Base-by-base conservation (phyloP, 108 stramenopile genomes). In the Seminavis robusta region DNA sequence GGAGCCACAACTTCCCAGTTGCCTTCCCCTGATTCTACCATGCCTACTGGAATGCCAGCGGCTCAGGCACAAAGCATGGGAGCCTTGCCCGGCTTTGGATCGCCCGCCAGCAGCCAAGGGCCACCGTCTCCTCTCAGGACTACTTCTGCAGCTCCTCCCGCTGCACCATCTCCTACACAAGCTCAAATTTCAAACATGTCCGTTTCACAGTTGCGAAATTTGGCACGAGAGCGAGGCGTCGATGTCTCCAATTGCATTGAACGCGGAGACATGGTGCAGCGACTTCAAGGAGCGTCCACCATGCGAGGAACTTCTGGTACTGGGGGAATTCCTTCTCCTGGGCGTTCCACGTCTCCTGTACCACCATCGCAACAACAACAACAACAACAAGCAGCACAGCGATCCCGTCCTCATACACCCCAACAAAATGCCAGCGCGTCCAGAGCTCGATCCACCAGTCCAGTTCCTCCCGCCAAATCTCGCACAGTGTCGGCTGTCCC, bases 341-440 rank as follows among this genome's bases (percentile, higher is more conserved):
- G 24, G 21, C 31, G 48, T 15, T 28, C 46, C 8, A 32, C 28
- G 10, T 30, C 50, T 2, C 38, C 44, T 30, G 26, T 15, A 7
- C 28, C 43, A 33, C 27, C 29, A 3, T 8, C 34, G 23, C 52
- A 53, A 37, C 37, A 62, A 19, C 67, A 69, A 33, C 30, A 58
- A 25, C 26, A 16, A 10, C 49, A 56, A 40, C 60, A 61, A 25
- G 37, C 15, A 56, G n/a, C 31, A 11, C 49, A 45, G 39, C n/a
- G 46, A 20, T 34, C 21, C 24, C 0, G 1, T 33, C 7, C n/a
- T 17, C 34, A n/a, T n/a, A n/a, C n/a, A n/a, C n/a, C n/a, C n/a
- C n/a, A n/a, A n/a, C n/a, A n/a, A n/a, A n/a, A n/a, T n/a, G n/a
- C n/a, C n/a, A n/a, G n/a, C n/a, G n/a, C n/a, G n/a, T n/a, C n/a